phyloP scores from a whole-genome alignment of 176 grass and related monocot genomes.

The Rhipidocladum racemiflorum region DNA sequence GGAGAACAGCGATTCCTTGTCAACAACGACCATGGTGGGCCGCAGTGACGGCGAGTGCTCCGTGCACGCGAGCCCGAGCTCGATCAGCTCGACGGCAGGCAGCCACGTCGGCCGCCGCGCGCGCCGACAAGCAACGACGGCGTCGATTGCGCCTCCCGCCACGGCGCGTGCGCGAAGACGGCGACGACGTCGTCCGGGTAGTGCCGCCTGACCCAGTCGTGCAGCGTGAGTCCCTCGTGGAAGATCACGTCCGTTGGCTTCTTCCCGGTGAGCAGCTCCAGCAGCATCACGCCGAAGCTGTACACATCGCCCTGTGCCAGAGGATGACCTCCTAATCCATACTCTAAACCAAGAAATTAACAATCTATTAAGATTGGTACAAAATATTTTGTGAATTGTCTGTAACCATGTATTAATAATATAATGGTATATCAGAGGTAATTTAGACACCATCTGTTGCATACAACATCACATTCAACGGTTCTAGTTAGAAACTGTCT shows the following conservation, averaged over 20 bases:
- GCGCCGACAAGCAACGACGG: background rate
- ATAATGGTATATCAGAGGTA: too few species aligned
- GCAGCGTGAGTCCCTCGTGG: conserved; percentile 70
- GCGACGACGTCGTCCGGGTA: conserved; percentile 59
- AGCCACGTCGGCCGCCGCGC: conserved; percentile 12
- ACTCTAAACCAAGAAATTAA: conserved; percentile 42
- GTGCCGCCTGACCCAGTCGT: conserved; percentile 70
- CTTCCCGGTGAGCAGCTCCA: conserved; percentile 62
- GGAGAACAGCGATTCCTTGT: conserved; percentile 41
- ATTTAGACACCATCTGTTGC: too few species aligned
- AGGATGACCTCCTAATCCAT: conserved; percentile 70
- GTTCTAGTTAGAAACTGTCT: too few species aligned
- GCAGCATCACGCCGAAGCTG: conserved; percentile 82
- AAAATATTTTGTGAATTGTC: too few species aligned
- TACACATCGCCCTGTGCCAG: conserved; percentile 78
- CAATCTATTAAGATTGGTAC: background rate
- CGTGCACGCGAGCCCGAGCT: conserved; percentile 86
- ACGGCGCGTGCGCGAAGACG: conserved; percentile 41
- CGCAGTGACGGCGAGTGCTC: conserved; percentile 63
- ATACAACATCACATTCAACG: too few species aligned
- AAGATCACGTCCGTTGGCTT: conserved; percentile 79
- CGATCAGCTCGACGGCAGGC: conserved; percentile 56
- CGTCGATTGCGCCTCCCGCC: conserved; percentile 5
- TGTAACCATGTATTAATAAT: too few species aligned
- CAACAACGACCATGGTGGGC: conserved; percentile 58